A percentile compares a stretch with the other conserved stretches of the same genome.
These are phyloP conservation scores for Corymbia maculata DNA, from an alignment of 345 rosid species.

Conservation along the genomic window DNA sequence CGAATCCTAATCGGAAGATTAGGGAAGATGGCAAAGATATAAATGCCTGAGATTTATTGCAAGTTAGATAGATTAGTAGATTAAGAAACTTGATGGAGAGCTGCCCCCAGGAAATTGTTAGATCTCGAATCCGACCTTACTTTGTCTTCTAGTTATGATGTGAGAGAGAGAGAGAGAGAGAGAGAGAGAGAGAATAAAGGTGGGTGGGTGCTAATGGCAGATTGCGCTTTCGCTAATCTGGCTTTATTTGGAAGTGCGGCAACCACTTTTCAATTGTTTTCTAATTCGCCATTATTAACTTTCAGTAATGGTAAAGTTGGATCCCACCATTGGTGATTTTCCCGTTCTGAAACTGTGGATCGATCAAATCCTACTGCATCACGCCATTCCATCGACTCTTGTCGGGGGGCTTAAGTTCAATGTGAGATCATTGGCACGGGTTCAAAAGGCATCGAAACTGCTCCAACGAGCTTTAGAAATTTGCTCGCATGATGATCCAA, in stretches of 20 bases:
- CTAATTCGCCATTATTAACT: neutral
- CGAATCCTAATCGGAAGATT: neutral
- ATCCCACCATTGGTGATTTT: neutral
- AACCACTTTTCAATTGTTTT: neutral
- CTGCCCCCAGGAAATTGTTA: neutral
- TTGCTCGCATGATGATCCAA: neutral
- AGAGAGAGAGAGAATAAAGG: neutral
- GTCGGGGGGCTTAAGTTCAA: neutral
- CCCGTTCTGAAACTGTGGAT: neutral
- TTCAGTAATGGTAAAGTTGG: neutral
- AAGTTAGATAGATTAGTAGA: neutral
- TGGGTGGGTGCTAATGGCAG: neutral
- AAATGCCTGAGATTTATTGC: neutral
- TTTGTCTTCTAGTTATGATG: neutral
- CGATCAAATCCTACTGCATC: neutral
- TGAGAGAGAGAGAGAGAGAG: neutral
- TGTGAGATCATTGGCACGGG: neutral
- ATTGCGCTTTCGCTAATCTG: neutral
- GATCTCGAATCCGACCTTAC: neutral
- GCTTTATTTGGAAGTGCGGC: neutral
- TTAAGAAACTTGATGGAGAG: neutral
- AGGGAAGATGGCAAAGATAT: neutral
- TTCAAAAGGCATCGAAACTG: neutral
- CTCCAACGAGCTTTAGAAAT: too few relatives aligned
- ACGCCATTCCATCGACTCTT: neutral